Percentiles rank a stretch among this genome's conserved stretches.
phyloP scores from a whole-genome alignment of 208 protist genomes.

The Acanthamoeba sp. region DNA sequence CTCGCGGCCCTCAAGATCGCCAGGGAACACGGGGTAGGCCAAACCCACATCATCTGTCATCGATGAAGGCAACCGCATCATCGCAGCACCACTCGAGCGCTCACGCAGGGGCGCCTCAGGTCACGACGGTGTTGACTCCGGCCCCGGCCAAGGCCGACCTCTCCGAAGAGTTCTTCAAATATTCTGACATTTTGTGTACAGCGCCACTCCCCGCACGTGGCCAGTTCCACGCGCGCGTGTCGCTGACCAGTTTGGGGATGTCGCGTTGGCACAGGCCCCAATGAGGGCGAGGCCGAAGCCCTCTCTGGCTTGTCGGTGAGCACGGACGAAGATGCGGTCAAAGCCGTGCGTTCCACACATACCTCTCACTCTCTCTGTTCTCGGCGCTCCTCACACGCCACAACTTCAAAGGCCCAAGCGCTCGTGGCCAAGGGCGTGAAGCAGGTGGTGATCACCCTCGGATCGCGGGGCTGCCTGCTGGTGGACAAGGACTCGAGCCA shows the following conservation, averaged over 20 bases:
- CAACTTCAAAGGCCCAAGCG: neutral
- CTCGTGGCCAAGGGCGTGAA: constrained; percentile 1
- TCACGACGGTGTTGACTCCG: constrained; percentile 17
- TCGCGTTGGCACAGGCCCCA: neutral
- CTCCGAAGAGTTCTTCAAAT: constrained; percentile 27
- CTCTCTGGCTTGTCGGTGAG: constrained; percentile 29
- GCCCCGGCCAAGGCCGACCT: neutral
- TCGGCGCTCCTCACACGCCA: neutral
- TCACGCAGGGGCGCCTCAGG: no score
- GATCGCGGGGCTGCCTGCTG: neutral
- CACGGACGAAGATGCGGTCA: neutral
- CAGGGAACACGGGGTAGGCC: neutral
- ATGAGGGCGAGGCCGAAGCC: neutral
- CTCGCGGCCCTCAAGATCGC: constrained; percentile 11
- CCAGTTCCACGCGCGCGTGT: no score
- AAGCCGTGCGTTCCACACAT: neutral
- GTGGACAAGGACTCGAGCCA: constrained; percentile 7
- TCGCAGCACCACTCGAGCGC: no score
- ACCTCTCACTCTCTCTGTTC: neutral
- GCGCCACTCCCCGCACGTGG: no score
- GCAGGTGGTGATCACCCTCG: constrained; percentile 37
- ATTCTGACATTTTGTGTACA: constrained; percentile 36
- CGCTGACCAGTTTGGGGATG: no score
- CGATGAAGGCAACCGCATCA: no score
- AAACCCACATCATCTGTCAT: no score